These are phyloP conservation scores for Rhodocollybia butyracea DNA, from an alignment of 768 basidiomycete genomes.

Conservation along the genomic window DNA sequence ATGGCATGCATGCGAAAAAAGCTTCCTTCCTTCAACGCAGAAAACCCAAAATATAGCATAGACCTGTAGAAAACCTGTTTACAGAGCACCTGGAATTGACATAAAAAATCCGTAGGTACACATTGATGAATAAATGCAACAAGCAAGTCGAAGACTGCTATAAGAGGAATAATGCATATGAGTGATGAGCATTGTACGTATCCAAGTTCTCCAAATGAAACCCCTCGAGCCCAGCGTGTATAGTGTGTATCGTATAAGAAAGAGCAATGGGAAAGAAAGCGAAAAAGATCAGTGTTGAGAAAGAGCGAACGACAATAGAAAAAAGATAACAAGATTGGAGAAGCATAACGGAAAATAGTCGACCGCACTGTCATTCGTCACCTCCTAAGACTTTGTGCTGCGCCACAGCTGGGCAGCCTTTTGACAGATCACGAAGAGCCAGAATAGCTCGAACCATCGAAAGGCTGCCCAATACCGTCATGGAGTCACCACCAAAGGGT, in stretches of 20 bases:
- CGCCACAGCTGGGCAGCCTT: conserved; percentile 1
- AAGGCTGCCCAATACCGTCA: conserved; percentile 8
- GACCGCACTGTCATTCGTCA: background rate
- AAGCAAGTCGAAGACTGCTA: background rate
- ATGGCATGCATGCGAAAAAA: no score
- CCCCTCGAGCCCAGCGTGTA: background rate
- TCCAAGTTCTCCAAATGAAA: background rate
- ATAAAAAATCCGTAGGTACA: background rate
- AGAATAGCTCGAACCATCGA: conserved; percentile 2
- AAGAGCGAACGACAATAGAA: background rate
- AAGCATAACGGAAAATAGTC: background rate
- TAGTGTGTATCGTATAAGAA: background rate
- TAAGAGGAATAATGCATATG: background rate
- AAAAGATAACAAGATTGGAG: background rate
- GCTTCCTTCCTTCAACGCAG: no score
- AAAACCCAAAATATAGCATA: no score
- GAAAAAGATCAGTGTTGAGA: background rate
- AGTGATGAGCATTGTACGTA: background rate
- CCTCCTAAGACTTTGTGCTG: background rate
- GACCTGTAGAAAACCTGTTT: no score
- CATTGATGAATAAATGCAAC: background rate
- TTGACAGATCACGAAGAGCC: conserved; percentile 1
- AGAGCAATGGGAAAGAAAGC: background rate
- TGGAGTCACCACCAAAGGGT: conserved; percentile 2
- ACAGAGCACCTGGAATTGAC: no score